Evolutionary conservation across 331 rosid species (phyloP), one percentile per base, ranked within the genome.

Genomic region (Pyrus hybrid): DNA sequence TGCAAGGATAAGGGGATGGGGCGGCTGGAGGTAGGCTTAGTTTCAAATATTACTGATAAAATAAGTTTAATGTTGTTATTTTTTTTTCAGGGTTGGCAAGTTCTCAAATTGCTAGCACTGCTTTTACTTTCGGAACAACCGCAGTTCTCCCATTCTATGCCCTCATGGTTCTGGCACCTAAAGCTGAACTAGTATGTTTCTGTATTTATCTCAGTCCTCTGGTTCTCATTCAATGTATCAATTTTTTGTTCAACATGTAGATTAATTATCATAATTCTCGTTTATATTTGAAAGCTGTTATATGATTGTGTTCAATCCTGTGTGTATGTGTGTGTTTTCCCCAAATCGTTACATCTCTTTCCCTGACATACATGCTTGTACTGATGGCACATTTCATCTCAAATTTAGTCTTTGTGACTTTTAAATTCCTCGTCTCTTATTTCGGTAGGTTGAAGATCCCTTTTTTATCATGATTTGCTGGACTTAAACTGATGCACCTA

Each of bases 151-250:
- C 99, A 35, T 94, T 88, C 83, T 94, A 94, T 79, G 79, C 91
- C 63, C 97, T 94, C 70, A 94, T 94, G 97, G 97, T 94, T 86
- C 67, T 92, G 63, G 97, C 97, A 67, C 99, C 99, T 32, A 88
- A 88, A 58, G 82, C 99, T 63, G 83, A 85, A 63, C 77, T 92
- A 51, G 99, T 94, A 90, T 70, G 96, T 81, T 65, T 57, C 71
- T 49, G 23, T 65, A n/a, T 23, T 54, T 72, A 9, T 26, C 9
- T 18, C 47, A 18, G 47, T 57, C 32, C 13, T 47, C 58, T 30
- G 70, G 12, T 67, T 79, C 65, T 67, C 60, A 23, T 25, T 67
- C 33, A 37, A 25, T 56, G 33, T 26, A 13, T 56, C 57, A 37
- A 30, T 26, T 58, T 63, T 22, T 7, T 0, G 17, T 58, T 64